Percentiles rank a stretch among this genome's conserved stretches.
phyloP scores from a whole-genome alignment of 805 yeast species.

The Myxozyma geophila region DNA sequence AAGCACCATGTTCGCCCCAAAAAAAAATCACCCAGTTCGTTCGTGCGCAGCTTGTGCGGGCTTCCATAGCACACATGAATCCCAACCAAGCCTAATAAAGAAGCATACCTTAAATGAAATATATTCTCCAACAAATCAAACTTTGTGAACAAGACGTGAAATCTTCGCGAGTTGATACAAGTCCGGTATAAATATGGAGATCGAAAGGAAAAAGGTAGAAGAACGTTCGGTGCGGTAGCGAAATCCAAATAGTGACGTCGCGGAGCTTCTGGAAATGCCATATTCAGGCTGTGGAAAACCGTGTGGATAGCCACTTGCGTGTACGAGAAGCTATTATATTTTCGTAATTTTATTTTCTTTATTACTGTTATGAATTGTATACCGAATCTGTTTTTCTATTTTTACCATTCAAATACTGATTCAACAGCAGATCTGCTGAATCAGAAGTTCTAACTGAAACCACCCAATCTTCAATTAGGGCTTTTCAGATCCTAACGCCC shows the following conservation, averaged over 20 bases:
- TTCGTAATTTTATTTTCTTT: too few relatives aligned
- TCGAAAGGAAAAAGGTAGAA: slow-evolving; percentile 1
- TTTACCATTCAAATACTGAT: too few relatives aligned
- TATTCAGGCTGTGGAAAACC: background rate
- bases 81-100: background rate
- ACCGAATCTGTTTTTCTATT: too few relatives aligned
- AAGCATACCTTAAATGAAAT: background rate
- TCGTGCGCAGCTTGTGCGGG: background rate
- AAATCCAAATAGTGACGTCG: slow-evolving; percentile 8
- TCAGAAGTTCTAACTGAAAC: background rate
- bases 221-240: background rate
- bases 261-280: slow-evolving; percentile 3
- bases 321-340: too few relatives aligned
- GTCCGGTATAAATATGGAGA: too few relatives aligned
- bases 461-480: background rate
- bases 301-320: background rate
- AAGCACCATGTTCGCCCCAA: background rate
- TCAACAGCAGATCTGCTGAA: too few relatives aligned
- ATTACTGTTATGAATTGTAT: too few relatives aligned
- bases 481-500: background rate
- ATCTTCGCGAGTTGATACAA: background rate
- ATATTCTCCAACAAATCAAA: background rate
- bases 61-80: background rate
- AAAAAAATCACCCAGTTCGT: background rate
- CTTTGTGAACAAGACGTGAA: background rate